Conservation (phyloP, 2,329 filamentous ascomycete genomes). For the Penicillium janthinellum region DNA sequence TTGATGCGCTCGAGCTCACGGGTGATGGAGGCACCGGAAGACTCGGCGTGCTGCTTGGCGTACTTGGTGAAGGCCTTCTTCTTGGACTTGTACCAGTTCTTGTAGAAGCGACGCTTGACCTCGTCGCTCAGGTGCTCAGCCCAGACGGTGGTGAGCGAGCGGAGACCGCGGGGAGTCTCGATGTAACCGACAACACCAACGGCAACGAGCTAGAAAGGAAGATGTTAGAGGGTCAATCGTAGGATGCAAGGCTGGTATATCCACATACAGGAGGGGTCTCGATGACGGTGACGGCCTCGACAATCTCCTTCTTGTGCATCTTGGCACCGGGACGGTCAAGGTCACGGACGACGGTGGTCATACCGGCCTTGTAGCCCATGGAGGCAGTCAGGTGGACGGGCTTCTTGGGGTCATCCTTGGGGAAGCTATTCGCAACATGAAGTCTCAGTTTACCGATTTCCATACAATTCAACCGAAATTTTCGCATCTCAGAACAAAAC, state of each 20-base stretch:
- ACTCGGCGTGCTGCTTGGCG: slow-evolving; percentile 99
- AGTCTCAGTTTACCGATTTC: slow-evolving; percentile 35
- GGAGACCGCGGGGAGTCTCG: slow-evolving; percentile 98
- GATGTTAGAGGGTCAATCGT: background rate
- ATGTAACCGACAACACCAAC: slow-evolving; percentile 99
- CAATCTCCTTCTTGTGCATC: slow-evolving; percentile 98
- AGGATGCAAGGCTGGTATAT: no score
- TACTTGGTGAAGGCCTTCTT: slow-evolving; percentile 99
- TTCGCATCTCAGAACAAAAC: slow-evolving; percentile 32
- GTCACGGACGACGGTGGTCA: slow-evolving; percentile 99
- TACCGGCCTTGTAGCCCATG: slow-evolving; percentile 99
- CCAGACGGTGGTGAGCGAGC: slow-evolving; percentile 99
- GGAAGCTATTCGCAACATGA: slow-evolving; percentile 68
- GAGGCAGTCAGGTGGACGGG: slow-evolving; percentile 96
- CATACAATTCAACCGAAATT: slow-evolving; percentile 14
- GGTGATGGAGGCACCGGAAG: slow-evolving; percentile 84
- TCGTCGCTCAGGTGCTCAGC: slow-evolving; percentile 99
- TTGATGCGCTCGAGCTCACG: slow-evolving; percentile 99
- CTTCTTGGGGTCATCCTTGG: slow-evolving; percentile 99
- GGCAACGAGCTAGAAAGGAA: slow-evolving; percentile 81
- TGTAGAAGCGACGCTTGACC: slow-evolving; percentile 99
- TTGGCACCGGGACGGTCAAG: slow-evolving; percentile 98
- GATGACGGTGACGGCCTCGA: slow-evolving; percentile 84
- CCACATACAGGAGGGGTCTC: slow-evolving; percentile 90
- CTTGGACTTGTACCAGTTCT: slow-evolving; percentile 99